Evolutionary conservation across 225 moss, liverwort and hornwort genomes (phyloP).

Genomic region (Neckera pumila): DNA sequence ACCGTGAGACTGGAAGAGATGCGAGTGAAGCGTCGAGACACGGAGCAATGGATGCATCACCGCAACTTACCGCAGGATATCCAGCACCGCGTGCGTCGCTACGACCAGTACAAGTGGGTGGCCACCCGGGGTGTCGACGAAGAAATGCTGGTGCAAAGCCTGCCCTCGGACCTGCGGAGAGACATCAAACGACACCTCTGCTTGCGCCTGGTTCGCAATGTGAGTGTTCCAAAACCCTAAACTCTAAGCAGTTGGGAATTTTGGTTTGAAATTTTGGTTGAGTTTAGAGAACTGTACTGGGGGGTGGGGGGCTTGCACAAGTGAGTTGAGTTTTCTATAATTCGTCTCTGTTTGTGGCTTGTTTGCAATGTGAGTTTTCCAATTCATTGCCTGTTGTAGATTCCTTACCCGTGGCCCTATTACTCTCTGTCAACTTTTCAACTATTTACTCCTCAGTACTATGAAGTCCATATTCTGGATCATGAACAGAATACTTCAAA

Average conservation of each 20-base stretch:
- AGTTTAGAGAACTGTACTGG: not conserved
- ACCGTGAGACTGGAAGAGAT: slow-evolving; percentile 89
- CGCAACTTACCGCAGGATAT: slow-evolving; percentile 61
- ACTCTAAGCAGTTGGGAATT: not conserved
- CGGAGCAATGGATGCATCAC: slow-evolving; percentile 91
- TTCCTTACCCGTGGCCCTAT: not conserved
- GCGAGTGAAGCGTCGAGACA: slow-evolving; percentile 88
- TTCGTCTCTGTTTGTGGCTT: slow-evolving; percentile 47
- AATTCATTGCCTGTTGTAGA: not conserved
- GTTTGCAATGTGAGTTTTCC: slow-evolving; percentile 49
- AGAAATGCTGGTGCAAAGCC: slow-evolving; percentile 56
- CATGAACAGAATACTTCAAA: not conserved
- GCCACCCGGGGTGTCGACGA: slow-evolving; percentile 89
- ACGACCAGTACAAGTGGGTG: slow-evolving; percentile 96
- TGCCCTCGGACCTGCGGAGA: slow-evolving; percentile 79
- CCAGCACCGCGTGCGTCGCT: slow-evolving; percentile 61
- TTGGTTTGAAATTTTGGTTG: not conserved
- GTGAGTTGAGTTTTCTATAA: not conserved
- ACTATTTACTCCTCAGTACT: not conserved
- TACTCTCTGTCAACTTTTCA: not conserved
- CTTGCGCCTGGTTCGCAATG: slow-evolving; percentile 66
- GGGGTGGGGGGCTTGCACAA: not conserved
- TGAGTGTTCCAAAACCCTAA: not conserved
- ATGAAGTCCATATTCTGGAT: not conserved
- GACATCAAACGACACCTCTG: slow-evolving; percentile 96